Evolutionary conservation across 1,284 basidiomycete species (phyloP).

Genomic region (Gomphus sp.): DNA sequence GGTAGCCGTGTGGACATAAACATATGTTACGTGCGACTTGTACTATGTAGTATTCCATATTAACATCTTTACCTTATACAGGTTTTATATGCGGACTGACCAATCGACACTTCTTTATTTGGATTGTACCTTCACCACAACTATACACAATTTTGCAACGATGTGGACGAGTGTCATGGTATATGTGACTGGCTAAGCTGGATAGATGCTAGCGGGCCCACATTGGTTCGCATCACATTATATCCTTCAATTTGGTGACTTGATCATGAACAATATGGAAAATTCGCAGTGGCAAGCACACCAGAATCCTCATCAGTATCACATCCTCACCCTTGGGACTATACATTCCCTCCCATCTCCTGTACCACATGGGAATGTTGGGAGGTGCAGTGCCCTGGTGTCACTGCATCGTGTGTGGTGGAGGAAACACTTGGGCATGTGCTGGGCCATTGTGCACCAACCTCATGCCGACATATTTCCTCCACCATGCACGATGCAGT

Average conservation of each 20-base stretch:
- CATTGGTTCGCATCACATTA: slow-evolving; percentile 38
- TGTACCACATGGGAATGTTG: no score
- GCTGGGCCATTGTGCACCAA: no score
- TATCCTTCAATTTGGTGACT: slow-evolving; percentile 6
- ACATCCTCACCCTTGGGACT: slow-evolving; percentile 68
- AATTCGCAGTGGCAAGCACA: slow-evolving; percentile 52
- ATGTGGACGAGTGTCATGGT: slow-evolving; percentile 66
- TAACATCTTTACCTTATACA: slow-evolving; percentile 21
- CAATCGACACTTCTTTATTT: slow-evolving; percentile 85
- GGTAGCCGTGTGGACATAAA: slow-evolving; percentile 76
- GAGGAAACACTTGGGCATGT: no score
- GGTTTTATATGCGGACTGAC: slow-evolving; percentile 76
- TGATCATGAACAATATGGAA: slow-evolving; percentile 6
- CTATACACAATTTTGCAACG: slow-evolving; percentile 74
- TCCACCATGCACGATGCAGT: no score
- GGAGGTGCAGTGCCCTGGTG: no score
- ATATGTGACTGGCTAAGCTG: slow-evolving; percentile 76
- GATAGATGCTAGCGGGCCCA: slow-evolving; percentile 70
- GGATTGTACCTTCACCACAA: slow-evolving; percentile 93
- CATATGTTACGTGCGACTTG: slow-evolving; percentile 33
- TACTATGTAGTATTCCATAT: neutral
- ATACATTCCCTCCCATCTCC: slow-evolving; percentile 82
- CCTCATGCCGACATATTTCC: no score
- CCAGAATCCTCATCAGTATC: slow-evolving; percentile 78
- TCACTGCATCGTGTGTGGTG: no score